Conservation (phyloP, 129 eudicot genomes). For the Oenanthe sinensis region DNA sequence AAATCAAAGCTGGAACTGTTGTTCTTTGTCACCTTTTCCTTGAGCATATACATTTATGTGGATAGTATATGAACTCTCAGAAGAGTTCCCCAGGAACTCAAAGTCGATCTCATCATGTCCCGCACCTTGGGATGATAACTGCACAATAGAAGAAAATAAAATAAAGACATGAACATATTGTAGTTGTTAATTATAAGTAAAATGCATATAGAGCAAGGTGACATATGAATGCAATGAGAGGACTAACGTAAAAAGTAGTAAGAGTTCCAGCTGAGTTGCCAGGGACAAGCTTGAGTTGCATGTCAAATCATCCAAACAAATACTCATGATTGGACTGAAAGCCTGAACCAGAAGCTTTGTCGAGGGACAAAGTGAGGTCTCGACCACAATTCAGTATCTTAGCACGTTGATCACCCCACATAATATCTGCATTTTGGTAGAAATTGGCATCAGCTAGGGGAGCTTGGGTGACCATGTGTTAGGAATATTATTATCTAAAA, state of each 20-base stretch:
- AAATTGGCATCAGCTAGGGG: constrained; percentile 9
- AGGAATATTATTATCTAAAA: too few relatives aligned
- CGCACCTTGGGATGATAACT: too few relatives aligned
- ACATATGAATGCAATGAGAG: background rate
- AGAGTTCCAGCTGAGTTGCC: constrained; percentile 28
- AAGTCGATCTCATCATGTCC: constrained; percentile 34
- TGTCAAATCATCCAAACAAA: constrained; percentile 21
- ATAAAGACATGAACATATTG: too few relatives aligned
- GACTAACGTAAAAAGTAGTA: constrained; percentile 22
- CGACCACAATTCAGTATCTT: constrained; percentile 21
- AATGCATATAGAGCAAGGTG: background rate
- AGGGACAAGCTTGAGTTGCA: constrained; percentile 31
- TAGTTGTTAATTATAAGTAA: constrained; percentile 1
- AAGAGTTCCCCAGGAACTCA: constrained; percentile 31
- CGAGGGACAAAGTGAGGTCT: constrained; percentile 24
- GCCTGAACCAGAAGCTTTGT: constrained; percentile 23
- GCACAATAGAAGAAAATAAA: too few relatives aligned
- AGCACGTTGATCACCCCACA: constrained; percentile 25
- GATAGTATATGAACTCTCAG: constrained; percentile 29
- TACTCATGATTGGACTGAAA: constrained; percentile 26
- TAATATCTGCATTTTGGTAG: constrained; percentile 18
- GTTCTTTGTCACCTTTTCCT: constrained; percentile 35
- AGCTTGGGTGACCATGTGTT: background rate
- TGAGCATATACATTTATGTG: constrained; percentile 29
- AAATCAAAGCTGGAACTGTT: too few relatives aligned